Evolutionary conservation across 371 early-diverging fungal species (phyloP), one percentile per base, ranked within the genome.

Genomic region (Mortierella sp.): DNA sequence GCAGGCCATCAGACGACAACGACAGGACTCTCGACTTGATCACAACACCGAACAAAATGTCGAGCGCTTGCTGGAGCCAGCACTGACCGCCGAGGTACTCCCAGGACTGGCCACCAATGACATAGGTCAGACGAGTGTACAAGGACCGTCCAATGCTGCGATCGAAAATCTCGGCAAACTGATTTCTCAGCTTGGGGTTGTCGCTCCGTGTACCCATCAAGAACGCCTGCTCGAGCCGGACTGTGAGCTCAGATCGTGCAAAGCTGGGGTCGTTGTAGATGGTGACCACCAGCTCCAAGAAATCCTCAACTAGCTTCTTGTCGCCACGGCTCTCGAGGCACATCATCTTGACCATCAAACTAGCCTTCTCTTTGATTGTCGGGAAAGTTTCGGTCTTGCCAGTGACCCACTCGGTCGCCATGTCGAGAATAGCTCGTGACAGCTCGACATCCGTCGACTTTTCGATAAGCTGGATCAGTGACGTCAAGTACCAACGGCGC

Each of bases 21-120:
- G 88, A 76, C 55, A 90, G 80, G 8, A 82, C 77, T 35, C 87
- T 77, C 3, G 91, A 83, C 51, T 88, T 84, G 46, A 88, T 89
- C 32, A 94, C 88, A 18, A 94, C 92, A 1, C 97, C 97, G 44
- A 98, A 80, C 29, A 99, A 81, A 24, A 99, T 79, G 83, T 97
- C 97, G 60, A 97, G 79, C 0, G 97, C 97, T 77, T 99, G 98
- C 76, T 95, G 95, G 8, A 99, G 88, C 98, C 99, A 99, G 82
- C 97, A 99, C 21, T 93, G 91, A 27, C 91, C 90, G 0, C 95
- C 91, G 21, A 99, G 89, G 74, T 90, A 93, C 70, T 98, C 98
- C 99, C 99, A 99, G 78, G 97, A 98, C 83, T 99, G 99, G 0
- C 97, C 92, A 43, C 96, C 96, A 49, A 99, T 79, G 32, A 99